Evolutionary conservation across 139 green algal genomes (phyloP).

Genomic region (Coccomyxa sp.): DNA sequence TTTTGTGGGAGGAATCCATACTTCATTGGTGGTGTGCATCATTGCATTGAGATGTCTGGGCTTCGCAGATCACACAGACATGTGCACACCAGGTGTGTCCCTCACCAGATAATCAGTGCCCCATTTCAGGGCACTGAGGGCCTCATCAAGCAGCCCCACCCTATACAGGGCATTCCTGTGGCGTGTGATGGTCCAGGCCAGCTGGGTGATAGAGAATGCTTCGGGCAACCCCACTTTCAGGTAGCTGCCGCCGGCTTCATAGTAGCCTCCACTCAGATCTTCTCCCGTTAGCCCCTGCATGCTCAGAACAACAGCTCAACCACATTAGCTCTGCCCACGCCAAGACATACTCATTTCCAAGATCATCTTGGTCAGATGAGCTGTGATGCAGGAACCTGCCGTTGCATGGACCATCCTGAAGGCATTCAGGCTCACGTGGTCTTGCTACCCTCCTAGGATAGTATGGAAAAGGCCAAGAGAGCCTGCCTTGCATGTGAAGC

Average conservation of each 20-base stretch:
- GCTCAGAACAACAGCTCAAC: background rate
- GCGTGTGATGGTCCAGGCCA: background rate
- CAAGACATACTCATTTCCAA: background rate
- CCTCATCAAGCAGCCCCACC: background rate
- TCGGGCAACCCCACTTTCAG: constrained; percentile 10
- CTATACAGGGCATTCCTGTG: background rate
- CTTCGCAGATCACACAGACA: background rate
- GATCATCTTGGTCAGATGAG: background rate
- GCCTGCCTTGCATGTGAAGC: background rate
- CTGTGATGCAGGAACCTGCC: background rate
- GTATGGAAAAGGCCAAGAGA: background rate
- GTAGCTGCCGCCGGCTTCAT: constrained; percentile 15
- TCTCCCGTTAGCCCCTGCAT: constrained; percentile 6
- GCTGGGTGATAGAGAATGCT: constrained; percentile 6
- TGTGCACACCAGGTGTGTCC: background rate
- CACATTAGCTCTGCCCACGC: background rate
- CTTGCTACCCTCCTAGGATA: background rate
- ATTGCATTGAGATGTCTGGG: background rate
- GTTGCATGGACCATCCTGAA: background rate
- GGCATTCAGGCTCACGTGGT: background rate
- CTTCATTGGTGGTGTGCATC: background rate
- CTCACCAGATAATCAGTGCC: background rate
- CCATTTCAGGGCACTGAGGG: background rate
- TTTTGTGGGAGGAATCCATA: background rate
- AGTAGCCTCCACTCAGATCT: constrained; percentile 14